Conservation (phyloP, 1,139 yeast genomes). For the Suhomyces coccinellae region DNA sequence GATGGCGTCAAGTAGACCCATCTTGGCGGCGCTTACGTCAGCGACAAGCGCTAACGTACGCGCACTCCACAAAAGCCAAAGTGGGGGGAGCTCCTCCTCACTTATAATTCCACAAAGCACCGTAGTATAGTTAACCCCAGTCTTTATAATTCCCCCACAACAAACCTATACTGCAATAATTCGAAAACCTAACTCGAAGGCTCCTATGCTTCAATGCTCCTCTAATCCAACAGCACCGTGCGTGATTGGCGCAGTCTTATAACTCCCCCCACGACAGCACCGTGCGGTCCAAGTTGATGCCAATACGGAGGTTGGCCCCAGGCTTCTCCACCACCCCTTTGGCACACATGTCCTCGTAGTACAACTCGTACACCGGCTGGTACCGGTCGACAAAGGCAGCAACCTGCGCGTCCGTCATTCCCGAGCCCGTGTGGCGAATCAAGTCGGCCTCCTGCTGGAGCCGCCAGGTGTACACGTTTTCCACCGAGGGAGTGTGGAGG, state of each 20-base stretch:
- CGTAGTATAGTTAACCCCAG: too few species aligned
- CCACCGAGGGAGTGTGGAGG: slow-evolving; percentile 56
- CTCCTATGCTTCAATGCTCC: too few species aligned
- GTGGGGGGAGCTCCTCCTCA: too few species aligned
- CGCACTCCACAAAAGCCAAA: too few species aligned
- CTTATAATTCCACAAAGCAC: too few species aligned
- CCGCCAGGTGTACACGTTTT: slow-evolving; percentile 79
- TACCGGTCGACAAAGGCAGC: slow-evolving; percentile 71
- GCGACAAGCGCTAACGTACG: too few species aligned
- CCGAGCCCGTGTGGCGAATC: slow-evolving; percentile 54
- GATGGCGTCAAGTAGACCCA: background rate
- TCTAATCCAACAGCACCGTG: too few species aligned
- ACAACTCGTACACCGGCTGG: slow-evolving; percentile 81
- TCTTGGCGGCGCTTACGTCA: background rate
- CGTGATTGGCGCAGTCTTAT: too few species aligned
- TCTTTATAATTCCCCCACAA: too few species aligned
- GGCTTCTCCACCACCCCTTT: slow-evolving; percentile 7
- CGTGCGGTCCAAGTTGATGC: slow-evolving; percentile 11
- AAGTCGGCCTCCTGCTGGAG: slow-evolving; percentile 78
- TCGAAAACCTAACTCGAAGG: too few species aligned
- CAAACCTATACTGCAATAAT: too few species aligned
- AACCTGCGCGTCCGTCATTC: slow-evolving; percentile 80
- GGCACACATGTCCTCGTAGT: slow-evolving; percentile 49
- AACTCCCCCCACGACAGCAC: slow-evolving; percentile 5
- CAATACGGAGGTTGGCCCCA: slow-evolving; percentile 11